Evolutionary conservation across 2,329 filamentous ascomycete species (phyloP), one percentile per base, ranked within the genome.

Genomic region (Alternaria triticimaculans): DNA sequence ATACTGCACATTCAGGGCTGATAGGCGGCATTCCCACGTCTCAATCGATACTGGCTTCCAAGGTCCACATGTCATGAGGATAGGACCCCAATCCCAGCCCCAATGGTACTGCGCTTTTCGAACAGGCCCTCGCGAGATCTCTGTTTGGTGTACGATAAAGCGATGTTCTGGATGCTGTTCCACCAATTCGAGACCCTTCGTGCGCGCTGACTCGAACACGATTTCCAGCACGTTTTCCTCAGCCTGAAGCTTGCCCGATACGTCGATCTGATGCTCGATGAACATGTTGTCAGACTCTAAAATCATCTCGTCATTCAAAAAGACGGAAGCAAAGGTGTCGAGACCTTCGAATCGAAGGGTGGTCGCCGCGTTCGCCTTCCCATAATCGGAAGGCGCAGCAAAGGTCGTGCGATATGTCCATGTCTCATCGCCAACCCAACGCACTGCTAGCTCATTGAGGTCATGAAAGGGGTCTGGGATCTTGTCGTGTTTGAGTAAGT

Each of bases 1-100:
- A 18, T 88, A 87, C 26, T 89, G 85, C 53, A 89, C 85, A 64
- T 87, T 86, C 1, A 94, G 80, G 65, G 93, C 90, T 0, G 84
- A 80, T 7, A 95, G 82, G 1, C 89, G 85, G 6, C 89, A 86
- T 11, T 87, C 82, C 75, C 90, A 94, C 1, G 91, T 84, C 70
- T 94, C 92, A 3, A 95, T 84, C 50, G 86, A 85, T 28, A 94
- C 86, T 2, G 90, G 88, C 64, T 90, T 85, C 92, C 92, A 95
- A 15, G 82, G 82, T 6, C 83, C 82, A 62, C 82, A 83, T 6
- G 82, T 82, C 58, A 80, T 82, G 18, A 85, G 72, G 5, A 84
- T 77, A 23, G 83, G 83, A 9, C 83, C 83, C 83, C 83, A 84
- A 37, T 84, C 83, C 83, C 83, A 85, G 4, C 83, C 82, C 78